Base-by-base conservation (phyloP, 1,139 yeast genomes). In the Suhomyces bribrorum region DNA sequence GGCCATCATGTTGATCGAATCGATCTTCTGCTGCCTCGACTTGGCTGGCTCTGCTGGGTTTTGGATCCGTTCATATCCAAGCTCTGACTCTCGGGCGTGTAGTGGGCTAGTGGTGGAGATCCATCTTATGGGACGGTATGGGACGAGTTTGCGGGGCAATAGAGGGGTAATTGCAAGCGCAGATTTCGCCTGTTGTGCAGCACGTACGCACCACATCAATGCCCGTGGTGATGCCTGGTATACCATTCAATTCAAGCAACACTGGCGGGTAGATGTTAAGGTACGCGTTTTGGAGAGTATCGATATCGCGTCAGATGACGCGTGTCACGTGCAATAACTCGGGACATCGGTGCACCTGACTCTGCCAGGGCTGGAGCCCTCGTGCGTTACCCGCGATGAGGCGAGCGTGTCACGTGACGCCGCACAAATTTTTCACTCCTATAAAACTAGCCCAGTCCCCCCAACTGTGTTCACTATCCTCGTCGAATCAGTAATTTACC, bases 401-500 rank as follows among this genome's bases (percentile, higher is more conserved):
- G 23, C 6, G 11, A 20, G 23, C 6, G 23, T n/a, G 23, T 13
- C 37, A 34, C 32, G 25, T 34, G 37, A 33, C 15, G 2, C 26
- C 14, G 28, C 28, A 29, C 23, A 36, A 36, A 36, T 29, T 36
- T 36, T 36, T 36, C 39, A 36, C 25, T 18, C 12, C 27, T 31
- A 31, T 31, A 31, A 31, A 36, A 29, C 14, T n/a, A n/a, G 26
- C 22, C 31, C 27, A 15, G 5, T 14, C 14, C 29, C 26, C 39
- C 12, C n/a, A 9, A 14, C 3, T 16, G 7, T 12, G 4, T 18
- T 14, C 34, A 5, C 27, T 51, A 66, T 71, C 75, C 73, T 69
- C 77, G 77, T 72, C 77, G 77, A 70, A 70, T 69, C 76, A 71
- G 57, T 61, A 53, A 49, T 46, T 54, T 64, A 68, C 71, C 77